phyloP scores from a whole-genome alignment of 2,329 filamentous ascomycete species.

The Fusarium oligoseptatum region DNA sequence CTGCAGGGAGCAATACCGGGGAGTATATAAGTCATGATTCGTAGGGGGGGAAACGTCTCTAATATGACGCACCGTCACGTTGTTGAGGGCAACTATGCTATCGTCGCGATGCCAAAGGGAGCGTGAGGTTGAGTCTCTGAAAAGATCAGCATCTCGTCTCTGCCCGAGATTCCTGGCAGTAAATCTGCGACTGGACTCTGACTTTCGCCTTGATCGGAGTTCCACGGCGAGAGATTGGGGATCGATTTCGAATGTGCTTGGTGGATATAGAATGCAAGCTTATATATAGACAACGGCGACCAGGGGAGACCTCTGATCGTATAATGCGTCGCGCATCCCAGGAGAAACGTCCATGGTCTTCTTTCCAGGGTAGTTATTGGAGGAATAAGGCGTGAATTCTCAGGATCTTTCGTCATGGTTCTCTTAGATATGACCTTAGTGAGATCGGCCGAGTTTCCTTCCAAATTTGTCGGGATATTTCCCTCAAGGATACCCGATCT shows the following conservation, averaged over 20 bases:
- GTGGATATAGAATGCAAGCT: neutral
- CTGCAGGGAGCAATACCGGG: too few species aligned
- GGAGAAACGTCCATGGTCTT: neutral
- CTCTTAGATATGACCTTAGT: neutral
- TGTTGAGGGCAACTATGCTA: too few species aligned
- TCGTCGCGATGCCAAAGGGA: too few species aligned
- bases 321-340: neutral
- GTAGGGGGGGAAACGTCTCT: too few species aligned
- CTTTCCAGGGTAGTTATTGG: neutral
- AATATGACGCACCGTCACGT: too few species aligned
- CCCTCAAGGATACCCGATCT: neutral
- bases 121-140: too few species aligned
- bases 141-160: too few species aligned
- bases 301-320: neutral
- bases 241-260: too few species aligned
- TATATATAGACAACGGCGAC: neutral
- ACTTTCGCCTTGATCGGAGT: neutral
- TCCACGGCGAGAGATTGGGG: neutral
- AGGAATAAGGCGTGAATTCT: neutral
- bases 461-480: neutral
- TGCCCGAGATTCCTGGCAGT: neutral
- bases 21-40: too few species aligned
- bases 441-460: neutral
- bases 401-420: neutral
- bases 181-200: neutral